phyloP scores from a whole-genome alignment of 78 protist genomes.

The Monosiga brevicollis region DNA sequence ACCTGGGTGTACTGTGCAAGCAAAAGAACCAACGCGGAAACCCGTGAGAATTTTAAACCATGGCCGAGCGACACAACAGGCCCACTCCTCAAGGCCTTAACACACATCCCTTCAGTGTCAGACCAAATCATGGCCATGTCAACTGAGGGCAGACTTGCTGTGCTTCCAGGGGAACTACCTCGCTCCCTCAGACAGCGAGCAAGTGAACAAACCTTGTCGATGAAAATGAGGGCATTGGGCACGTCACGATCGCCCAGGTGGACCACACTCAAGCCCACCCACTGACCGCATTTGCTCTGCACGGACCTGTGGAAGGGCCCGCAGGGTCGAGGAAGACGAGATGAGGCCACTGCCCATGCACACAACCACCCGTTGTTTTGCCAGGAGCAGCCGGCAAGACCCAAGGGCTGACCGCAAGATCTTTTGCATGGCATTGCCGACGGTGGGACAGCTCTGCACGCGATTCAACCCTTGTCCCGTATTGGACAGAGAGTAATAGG shows the following conservation, averaged over 20 bases:
- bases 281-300: slow-evolving; percentile 8
- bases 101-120: neutral
- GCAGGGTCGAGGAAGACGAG: neutral
- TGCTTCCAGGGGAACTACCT: neutral
- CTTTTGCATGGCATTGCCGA: neutral
- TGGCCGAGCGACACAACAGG: neutral
- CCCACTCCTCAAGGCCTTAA: neutral
- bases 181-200: neutral
- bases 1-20: neutral
- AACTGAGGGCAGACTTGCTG: neutral
- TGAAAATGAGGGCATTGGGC: slow-evolving; percentile 90
- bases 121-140: neutral
- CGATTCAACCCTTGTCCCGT: neutral
- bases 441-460: neutral
- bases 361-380: neutral
- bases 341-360: neutral
- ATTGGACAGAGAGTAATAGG: neutral
- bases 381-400: neutral
- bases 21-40: neutral
- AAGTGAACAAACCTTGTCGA: slow-evolving; percentile 62
- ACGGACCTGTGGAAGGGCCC: neutral
- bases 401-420: neutral
- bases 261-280: slow-evolving; percentile 88
- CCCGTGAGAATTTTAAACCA: neutral
- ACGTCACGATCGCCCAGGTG: slow-evolving; percentile 93